Conservation (phyloP, 306 rosid species). For the Quercus rubra region DNA sequence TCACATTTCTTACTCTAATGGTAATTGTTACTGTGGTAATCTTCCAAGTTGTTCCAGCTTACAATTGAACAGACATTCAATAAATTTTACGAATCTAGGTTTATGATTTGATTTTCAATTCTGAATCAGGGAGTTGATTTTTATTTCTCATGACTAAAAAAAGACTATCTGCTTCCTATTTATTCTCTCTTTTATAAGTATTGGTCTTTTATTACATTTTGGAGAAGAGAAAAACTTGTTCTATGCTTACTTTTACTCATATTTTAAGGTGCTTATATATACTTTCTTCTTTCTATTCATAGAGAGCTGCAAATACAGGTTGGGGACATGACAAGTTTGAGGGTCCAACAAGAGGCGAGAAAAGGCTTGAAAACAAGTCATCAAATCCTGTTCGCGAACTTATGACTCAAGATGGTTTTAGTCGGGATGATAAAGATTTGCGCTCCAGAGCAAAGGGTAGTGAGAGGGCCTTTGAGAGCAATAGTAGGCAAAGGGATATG, state of each 20-base stretch:
- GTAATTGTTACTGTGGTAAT: too few species aligned
- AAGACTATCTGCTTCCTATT: background rate
- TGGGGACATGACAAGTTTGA: slow-evolving; percentile 80
- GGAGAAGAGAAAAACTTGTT: background rate
- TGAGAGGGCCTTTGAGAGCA: slow-evolving; percentile 29
- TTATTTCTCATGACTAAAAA: background rate
- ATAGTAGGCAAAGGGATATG: slow-evolving; percentile 34
- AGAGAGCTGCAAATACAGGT: slow-evolving; percentile 98
- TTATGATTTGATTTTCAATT: background rate
- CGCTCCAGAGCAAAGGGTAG: slow-evolving; percentile 25
- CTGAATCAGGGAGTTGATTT: background rate
- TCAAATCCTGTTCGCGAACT: slow-evolving; percentile 28
- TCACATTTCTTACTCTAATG: too few species aligned
- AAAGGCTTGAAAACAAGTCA: slow-evolving; percentile 24
- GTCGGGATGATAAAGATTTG: slow-evolving; percentile 25
- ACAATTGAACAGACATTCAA: too few species aligned
- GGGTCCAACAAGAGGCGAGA: slow-evolving; percentile 40
- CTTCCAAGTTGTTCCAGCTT: too few species aligned
- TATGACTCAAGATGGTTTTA: slow-evolving; percentile 22
- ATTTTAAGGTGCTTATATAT: slow-evolving; percentile 12
- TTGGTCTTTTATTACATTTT: background rate
- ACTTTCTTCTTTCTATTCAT: slow-evolving; percentile 22
- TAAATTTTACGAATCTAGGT: too few species aligned
- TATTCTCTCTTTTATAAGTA: background rate
- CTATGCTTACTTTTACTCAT: background rate